phyloP scores from a whole-genome alignment of 2,329 filamentous ascomycete genomes.

The Curvularia lunata region DNA sequence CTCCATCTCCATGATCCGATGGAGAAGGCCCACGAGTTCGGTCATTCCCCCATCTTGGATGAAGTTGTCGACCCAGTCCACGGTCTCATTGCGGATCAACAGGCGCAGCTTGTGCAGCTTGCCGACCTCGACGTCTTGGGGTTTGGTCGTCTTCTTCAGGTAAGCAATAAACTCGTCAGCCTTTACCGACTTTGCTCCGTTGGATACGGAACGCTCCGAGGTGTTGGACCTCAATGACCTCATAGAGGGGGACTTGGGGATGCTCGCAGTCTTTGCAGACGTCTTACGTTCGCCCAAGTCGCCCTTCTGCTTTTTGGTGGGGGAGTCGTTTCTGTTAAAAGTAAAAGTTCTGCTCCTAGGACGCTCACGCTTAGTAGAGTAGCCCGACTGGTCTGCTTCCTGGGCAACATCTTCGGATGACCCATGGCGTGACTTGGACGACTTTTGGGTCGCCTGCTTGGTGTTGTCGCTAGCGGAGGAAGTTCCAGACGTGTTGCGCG shows the following conservation, averaged over 20 bases:
- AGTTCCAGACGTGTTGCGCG: slow-evolving; percentile 56
- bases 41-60: slow-evolving; percentile 89
- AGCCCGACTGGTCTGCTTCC: slow-evolving; percentile 21
- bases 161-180: slow-evolving; percentile 88
- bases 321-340: slow-evolving; percentile 73
- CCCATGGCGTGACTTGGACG: slow-evolving; percentile 42
- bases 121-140: slow-evolving; percentile 86
- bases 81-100: slow-evolving; percentile 89
- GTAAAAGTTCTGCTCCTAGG: slow-evolving; percentile 80
- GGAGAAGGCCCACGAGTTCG: slow-evolving; percentile 83
- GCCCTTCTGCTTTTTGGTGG: slow-evolving; percentile 75
- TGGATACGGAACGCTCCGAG: slow-evolving; percentile 66
- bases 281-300: slow-evolving; percentile 59
- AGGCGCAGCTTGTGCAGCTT: slow-evolving; percentile 92
- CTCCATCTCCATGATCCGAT: slow-evolving; percentile 93
- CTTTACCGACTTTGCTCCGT: slow-evolving; percentile 74
- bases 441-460: slow-evolving; percentile 53
- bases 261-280: slow-evolving; percentile 74
- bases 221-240: slow-evolving; percentile 61
- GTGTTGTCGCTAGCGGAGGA: slow-evolving; percentile 48
- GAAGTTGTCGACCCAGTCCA: slow-evolving; percentile 93
- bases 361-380: slow-evolving; percentile 53
- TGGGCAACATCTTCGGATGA: slow-evolving; percentile 30
- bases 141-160: slow-evolving; percentile 78
- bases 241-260: slow-evolving; percentile 68